phyloP scores from a whole-genome alignment of 2,329 filamentous ascomycete species.

The Cladorrhinum sp. region DNA sequence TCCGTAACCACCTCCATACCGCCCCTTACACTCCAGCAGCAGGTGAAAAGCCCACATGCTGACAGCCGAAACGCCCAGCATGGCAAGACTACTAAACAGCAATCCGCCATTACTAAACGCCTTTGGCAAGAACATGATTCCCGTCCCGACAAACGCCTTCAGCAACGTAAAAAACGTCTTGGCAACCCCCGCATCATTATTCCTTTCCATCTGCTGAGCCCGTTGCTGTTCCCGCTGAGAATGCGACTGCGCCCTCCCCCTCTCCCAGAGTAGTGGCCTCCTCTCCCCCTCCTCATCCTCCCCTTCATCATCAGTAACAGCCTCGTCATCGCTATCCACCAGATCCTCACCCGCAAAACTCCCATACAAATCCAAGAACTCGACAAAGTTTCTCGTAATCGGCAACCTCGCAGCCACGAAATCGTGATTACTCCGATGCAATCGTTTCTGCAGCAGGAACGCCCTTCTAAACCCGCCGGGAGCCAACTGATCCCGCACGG shows the following conservation, averaged over 20 bases:
- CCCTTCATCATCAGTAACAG: slow-evolving; percentile 49
- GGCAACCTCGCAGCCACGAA: slow-evolving; percentile 46
- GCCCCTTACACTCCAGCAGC: slow-evolving; percentile 63
- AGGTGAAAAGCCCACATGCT: slow-evolving; percentile 71
- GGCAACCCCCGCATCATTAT: slow-evolving; percentile 57
- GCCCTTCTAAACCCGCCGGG: slow-evolving; percentile 51
- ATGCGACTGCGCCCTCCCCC: slow-evolving; percentile 43
- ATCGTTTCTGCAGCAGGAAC: slow-evolving; percentile 37
- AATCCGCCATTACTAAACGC: slow-evolving; percentile 77
- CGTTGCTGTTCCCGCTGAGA: background rate
- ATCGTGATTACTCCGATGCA: slow-evolving; percentile 26
- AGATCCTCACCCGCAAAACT: slow-evolving; percentile 73
- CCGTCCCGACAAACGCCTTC: slow-evolving; percentile 76
- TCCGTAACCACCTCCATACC: slow-evolving; percentile 68
- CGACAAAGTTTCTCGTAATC: slow-evolving; percentile 68
- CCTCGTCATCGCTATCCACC: slow-evolving; percentile 58
- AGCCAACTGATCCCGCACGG: slow-evolving; percentile 40
- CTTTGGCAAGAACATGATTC: slow-evolving; percentile 79
- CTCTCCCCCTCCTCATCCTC: slow-evolving; percentile 46
- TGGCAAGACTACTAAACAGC: slow-evolving; percentile 67
- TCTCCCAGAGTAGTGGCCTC: slow-evolving; percentile 58
- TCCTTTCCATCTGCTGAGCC: slow-evolving; percentile 23
- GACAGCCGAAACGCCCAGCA: slow-evolving; percentile 62
- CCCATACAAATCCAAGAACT: slow-evolving; percentile 73
- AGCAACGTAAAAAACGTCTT: slow-evolving; percentile 77